These are phyloP conservation scores for Calendula officinalis DNA, from an alignment of 129 eudicot genomes.

Conservation along the genomic window DNA sequence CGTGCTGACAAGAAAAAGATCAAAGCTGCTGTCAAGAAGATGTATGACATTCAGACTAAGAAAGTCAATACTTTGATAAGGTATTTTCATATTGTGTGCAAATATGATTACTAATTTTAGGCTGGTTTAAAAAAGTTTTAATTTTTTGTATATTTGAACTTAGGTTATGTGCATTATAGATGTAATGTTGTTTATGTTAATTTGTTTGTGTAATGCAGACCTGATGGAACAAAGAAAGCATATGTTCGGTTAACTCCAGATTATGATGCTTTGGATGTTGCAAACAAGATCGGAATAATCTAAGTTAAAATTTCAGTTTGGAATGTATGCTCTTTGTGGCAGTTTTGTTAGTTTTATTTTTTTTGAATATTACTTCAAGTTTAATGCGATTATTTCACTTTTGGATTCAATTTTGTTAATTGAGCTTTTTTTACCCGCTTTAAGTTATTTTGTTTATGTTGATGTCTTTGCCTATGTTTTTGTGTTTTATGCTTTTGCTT, in stretches of 20 bases:
- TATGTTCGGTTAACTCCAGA: constrained; percentile 47
- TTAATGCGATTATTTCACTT: neutral
- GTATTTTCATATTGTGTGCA: constrained; percentile 16
- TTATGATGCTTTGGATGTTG: constrained; percentile 50
- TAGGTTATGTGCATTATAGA: neutral
- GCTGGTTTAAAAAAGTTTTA: neutral
- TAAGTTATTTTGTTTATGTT: too few relatives aligned
- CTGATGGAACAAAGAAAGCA: constrained; percentile 55
- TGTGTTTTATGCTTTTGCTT: neutral
- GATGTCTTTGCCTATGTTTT: neutral
- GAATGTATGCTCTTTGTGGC: constrained; percentile 14
- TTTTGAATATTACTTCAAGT: neutral
- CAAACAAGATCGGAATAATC: constrained; percentile 44
- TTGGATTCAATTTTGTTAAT: neutral
- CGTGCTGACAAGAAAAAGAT: constrained; percentile 61
- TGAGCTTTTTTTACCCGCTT: neutral
- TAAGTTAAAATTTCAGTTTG: constrained; percentile 4
- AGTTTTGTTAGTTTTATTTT: constrained; percentile 10
- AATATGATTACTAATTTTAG: too few relatives aligned
- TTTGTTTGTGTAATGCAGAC: constrained; percentile 24
- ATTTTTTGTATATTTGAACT: neutral
- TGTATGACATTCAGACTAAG: constrained; percentile 63
- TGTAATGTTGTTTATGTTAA: neutral
- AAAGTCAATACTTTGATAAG: constrained; percentile 63
- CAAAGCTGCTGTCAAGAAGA: constrained; percentile 56